Evolutionary conservation across 2,329 filamentous ascomycete genomes (phyloP).

Genomic region (Claviceps humidiphila): DNA sequence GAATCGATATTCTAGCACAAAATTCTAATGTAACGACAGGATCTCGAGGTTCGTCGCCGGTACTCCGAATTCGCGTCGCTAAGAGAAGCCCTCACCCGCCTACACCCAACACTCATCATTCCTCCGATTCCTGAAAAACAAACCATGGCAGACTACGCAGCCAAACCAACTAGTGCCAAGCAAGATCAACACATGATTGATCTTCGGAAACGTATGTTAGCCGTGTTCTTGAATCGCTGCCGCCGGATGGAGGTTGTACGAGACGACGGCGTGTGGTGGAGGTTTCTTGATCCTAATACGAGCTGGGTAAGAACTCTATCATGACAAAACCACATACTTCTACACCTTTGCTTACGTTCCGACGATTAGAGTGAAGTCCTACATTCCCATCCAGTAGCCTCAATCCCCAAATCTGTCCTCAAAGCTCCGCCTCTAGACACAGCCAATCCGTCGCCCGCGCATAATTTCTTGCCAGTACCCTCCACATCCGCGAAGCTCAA

Average conservation of each 20-base stretch:
- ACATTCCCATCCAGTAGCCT: conserved; percentile 77
- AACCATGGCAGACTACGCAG: conserved; percentile 95
- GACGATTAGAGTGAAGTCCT: conserved; percentile 71
- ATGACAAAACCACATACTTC: background rate
- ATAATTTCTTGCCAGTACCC: conserved; percentile 78
- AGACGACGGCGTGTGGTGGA: conserved; percentile 93
- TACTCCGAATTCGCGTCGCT: conserved; percentile 96
- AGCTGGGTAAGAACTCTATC: conserved; percentile 62
- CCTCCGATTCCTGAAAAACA: conserved; percentile 98
- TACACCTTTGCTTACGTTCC: conserved; percentile 9
- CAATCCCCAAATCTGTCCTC: conserved; percentile 84
- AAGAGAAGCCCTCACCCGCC: conserved; percentile 71
- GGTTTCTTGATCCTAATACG: conserved; percentile 92
- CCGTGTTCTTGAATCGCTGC: conserved; percentile 89
- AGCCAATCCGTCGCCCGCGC: conserved; percentile 79
- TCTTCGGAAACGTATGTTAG: conserved; percentile 88
- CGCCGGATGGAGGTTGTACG: conserved; percentile 83
- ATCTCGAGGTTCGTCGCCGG: conserved; percentile 83
- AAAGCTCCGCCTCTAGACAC: conserved; percentile 92
- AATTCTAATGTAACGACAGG: conserved; percentile 36
- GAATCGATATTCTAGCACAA: background rate
- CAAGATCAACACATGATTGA: conserved; percentile 97
- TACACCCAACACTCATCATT: conserved; percentile 90
- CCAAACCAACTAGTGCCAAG: conserved; percentile 94
- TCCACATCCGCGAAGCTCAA: conserved; percentile 77